phyloP scores from a whole-genome alignment of 345 rosid species.

The Orychophragmus violaceus region DNA sequence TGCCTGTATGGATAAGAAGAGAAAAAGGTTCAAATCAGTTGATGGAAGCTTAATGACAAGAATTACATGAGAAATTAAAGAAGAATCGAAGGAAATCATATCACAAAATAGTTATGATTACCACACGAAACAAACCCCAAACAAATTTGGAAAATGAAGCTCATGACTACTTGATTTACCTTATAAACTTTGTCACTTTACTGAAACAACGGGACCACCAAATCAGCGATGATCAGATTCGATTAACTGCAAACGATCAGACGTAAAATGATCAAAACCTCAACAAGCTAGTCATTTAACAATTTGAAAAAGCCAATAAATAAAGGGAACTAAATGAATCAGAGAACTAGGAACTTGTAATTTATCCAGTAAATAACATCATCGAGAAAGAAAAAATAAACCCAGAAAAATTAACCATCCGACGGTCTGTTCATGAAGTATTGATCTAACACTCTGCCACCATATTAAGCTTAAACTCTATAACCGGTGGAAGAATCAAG shows the following conservation, averaged over 20 bases:
- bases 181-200: background rate
- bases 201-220: background rate
- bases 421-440: background rate
- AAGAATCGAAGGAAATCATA: background rate
- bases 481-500: slow-evolving; percentile 4
- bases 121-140: background rate
- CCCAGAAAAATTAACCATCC: background rate
- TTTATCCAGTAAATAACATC: background rate
- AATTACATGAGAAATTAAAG: background rate
- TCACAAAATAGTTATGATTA: background rate
- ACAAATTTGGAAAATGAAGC: background rate
- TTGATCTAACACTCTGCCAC: background rate
- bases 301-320: background rate
- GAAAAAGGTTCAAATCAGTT: background rate
- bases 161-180: background rate
- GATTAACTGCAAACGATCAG: background rate
- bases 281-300: background rate
- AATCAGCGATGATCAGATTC: slow-evolving; percentile 1
- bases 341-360: background rate
- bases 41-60: background rate
- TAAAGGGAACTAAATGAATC: background rate
- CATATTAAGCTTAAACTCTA: slow-evolving; percentile 3
- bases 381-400: background rate
- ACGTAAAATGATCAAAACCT: background rate
- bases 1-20: background rate